These are phyloP conservation scores for Avena atlantica DNA, from an alignment of 176 grass and related monocot species.

Conservation along the genomic window DNA sequence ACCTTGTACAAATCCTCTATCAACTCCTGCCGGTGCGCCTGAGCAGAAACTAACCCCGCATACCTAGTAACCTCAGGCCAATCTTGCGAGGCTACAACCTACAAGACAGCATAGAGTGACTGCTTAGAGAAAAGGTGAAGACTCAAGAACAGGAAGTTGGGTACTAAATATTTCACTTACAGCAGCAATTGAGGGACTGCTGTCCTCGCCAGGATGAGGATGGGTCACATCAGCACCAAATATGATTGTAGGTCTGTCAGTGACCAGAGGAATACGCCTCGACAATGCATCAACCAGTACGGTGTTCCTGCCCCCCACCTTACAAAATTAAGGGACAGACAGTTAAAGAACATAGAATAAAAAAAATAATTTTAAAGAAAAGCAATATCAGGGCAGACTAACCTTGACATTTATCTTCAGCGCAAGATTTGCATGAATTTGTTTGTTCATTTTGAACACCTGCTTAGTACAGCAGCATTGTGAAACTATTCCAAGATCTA, in stretches of 20 bases:
- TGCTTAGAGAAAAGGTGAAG: background rate
- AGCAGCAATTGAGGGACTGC: conserved; percentile 89
- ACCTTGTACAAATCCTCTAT: conserved; percentile 93
- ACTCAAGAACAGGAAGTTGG: background rate
- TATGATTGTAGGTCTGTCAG: conserved; percentile 89
- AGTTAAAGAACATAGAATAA: conserved; percentile 23
- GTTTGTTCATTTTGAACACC: conserved; percentile 77
- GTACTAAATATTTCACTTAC: conserved; percentile 47
- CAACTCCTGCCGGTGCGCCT: conserved; percentile 82
- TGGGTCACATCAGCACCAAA: conserved; percentile 97
- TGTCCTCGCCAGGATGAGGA: conserved; percentile 89
- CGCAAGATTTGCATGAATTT: conserved; percentile 89
- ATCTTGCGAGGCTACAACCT: conserved; percentile 97
- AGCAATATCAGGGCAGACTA: conserved; percentile 1
- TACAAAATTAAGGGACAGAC: conserved; percentile 17
- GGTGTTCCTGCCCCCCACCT: conserved; percentile 94
- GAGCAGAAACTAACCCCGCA: conserved; percentile 91
- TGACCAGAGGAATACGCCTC: conserved; percentile 81
- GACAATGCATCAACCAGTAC: conserved; percentile 85
- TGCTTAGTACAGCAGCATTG: conserved; percentile 93
- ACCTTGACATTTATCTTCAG: conserved; percentile 99
- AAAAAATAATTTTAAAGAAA: background rate
- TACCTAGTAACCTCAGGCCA: conserved; percentile 98
- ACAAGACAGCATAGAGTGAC: conserved; percentile 14
- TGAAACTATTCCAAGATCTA: conserved; percentile 86